These are phyloP conservation scores for Hymenoscyphus fraxineus DNA, from an alignment of 2,329 filamentous ascomycete genomes.

Conservation along the genomic window DNA sequence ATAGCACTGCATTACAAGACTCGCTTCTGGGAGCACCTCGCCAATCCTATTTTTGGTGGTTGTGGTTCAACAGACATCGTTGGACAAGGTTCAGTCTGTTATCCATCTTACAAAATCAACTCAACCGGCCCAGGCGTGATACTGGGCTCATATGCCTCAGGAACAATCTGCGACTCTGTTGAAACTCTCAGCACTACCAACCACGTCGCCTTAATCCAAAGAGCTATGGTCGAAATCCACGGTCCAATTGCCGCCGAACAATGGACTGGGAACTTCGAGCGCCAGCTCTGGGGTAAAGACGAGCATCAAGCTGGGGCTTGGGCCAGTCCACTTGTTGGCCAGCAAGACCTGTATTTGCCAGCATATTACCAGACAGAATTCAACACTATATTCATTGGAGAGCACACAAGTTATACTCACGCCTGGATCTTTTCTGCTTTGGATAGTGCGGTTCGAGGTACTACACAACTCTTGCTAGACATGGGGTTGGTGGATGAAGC, in stretches of 20 bases:
- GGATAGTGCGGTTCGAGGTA: conserved; percentile 63
- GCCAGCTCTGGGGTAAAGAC: conserved; percentile 63
- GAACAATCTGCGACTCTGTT: conserved; percentile 41
- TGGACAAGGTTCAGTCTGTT: conserved; percentile 60
- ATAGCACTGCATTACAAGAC: conserved; percentile 66
- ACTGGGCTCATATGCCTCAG: conserved; percentile 55
- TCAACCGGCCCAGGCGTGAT: conserved; percentile 58
- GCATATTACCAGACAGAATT: conserved; percentile 67
- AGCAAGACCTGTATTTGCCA: conserved; percentile 67
- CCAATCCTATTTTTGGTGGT: conserved; percentile 37
- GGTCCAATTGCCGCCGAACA: conserved; percentile 55
- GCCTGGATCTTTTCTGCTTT: conserved; percentile 67
- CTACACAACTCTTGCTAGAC: conserved; percentile 60
- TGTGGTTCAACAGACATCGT: conserved; percentile 57
- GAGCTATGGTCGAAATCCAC: conserved; percentile 66
- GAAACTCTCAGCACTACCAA: conserved; percentile 51
- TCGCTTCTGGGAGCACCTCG: conserved; percentile 50
- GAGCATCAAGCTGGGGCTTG: conserved; percentile 59
- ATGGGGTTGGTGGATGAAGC: conserved; percentile 67
- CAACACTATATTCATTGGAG: conserved; percentile 63
- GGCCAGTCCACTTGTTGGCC: conserved; percentile 56
- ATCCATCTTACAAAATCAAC: conserved; percentile 65
- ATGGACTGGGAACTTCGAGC: conserved; percentile 61
- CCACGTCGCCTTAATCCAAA: conserved; percentile 59
- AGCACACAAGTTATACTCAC: conserved; percentile 69